Conservation (phyloP, 257 asterid species). For the Gentiana dahurica region DNA sequence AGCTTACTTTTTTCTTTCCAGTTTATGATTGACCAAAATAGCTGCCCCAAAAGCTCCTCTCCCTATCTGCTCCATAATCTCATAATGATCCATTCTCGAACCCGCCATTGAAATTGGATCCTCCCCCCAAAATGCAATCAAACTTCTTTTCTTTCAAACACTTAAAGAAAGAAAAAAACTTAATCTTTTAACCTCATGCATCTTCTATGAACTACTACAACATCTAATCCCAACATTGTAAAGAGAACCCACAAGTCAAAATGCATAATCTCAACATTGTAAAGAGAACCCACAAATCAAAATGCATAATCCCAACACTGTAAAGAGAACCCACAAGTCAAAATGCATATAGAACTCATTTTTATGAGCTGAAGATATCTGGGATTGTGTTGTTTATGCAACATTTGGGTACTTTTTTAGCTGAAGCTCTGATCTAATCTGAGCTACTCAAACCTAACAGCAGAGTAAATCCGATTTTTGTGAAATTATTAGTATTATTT, state of each 20-base stretch:
- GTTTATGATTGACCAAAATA: constrained; percentile 87
- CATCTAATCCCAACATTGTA: constrained; percentile 5
- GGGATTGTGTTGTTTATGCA: constrained; percentile 2
- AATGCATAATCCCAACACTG: constrained; percentile 1
- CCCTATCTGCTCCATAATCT: constrained; percentile 99
- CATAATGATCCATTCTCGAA: constrained; percentile 95
- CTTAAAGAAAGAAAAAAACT: not conserved
- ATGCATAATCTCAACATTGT: constrained; percentile 1
- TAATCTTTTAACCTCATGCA: constrained; percentile 11
- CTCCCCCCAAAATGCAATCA: constrained; percentile 8
- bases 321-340: constrained; percentile 2
- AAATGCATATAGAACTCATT: constrained; percentile 1
- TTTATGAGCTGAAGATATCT: not conserved
- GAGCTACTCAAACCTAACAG: too few species aligned
- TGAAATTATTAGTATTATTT: not conserved
- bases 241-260: constrained; percentile 3
- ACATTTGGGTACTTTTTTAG: constrained; percentile 1
- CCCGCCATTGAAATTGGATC: constrained; percentile 33
- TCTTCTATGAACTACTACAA: constrained; percentile 4
- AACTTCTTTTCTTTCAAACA: not conserved
- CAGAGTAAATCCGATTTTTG: not conserved
- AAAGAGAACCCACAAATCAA: constrained; percentile 1
- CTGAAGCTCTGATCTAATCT: constrained; percentile 8
- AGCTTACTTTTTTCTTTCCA: constrained; percentile 70
- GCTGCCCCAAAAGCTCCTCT: constrained; percentile 99